Conservation (phyloP, 1,284 basidiomycete genomes). For the Phellopilus nigrolimitatus region DNA sequence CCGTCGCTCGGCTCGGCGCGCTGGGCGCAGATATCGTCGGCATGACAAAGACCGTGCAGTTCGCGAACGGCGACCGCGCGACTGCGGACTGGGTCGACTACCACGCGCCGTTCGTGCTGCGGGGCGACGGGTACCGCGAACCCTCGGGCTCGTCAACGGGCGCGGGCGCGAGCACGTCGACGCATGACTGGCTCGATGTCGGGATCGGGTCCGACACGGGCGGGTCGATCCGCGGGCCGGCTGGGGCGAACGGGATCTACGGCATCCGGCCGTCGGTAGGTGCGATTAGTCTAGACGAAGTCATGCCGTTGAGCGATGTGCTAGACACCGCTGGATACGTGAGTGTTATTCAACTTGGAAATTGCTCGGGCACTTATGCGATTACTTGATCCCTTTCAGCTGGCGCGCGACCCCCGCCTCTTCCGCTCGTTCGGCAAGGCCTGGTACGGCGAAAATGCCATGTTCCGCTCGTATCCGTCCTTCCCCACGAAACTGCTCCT, state of each 20-base stretch:
- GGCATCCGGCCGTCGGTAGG: constrained; percentile 36
- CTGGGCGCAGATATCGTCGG: constrained; percentile 48
- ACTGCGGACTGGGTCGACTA: constrained; percentile 48
- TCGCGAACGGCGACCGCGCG: constrained; percentile 50
- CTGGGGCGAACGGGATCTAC: constrained; percentile 37
- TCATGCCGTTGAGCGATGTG: constrained; percentile 36
- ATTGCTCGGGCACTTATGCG: no score
- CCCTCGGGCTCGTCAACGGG: constrained; percentile 39
- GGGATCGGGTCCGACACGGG: constrained; percentile 40
- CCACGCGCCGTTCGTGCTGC: constrained; percentile 48
- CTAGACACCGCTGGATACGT: constrained; percentile 28
- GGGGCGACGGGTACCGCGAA: constrained; percentile 48
- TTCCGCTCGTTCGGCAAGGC: constrained; percentile 26
- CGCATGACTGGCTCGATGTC: constrained; percentile 38
- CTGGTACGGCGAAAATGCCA: constrained; percentile 24
- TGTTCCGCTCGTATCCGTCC: constrained; percentile 29
- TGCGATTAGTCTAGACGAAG: constrained; percentile 34
- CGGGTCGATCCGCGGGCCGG: constrained; percentile 37
- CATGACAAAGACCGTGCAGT: constrained; percentile 51
- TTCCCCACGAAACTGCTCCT: constrained; percentile 35
- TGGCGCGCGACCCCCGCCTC: constrained; percentile 11
- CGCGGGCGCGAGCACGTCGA: constrained; percentile 34
- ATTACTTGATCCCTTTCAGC: not conserved
- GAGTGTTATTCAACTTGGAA: constrained; percentile 31
- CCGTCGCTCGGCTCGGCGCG: constrained; percentile 41